These are phyloP conservation scores for Penicillium antarcticum DNA, from an alignment of 495 filamentous ascomycete species.

Conservation along the genomic window DNA sequence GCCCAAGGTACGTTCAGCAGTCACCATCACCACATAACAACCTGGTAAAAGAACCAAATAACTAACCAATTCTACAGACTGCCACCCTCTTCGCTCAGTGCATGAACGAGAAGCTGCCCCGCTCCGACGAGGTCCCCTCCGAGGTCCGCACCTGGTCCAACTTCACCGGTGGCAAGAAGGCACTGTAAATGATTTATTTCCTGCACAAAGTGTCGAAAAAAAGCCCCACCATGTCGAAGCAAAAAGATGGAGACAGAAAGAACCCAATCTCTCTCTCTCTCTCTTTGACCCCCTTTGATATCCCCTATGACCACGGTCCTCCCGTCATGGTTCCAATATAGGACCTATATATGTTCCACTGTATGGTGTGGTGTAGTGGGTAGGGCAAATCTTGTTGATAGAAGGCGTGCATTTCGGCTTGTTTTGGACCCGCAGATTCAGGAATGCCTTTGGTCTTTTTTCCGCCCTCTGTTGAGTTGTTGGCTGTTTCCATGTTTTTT, in stretches of 20 bases:
- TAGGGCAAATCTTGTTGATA: conserved; percentile 33
- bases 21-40: neutral
- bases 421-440: conserved; percentile 5
- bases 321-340: conserved; percentile 4
- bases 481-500: conserved; percentile 2
- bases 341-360: neutral
- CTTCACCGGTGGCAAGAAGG: conserved; percentile 83
- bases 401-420: conserved; percentile 23
- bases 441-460: conserved; percentile 7
- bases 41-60: neutral
- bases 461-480: conserved; percentile 1
- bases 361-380: conserved; percentile 27
- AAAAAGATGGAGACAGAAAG: neutral
- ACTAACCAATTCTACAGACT: conserved; percentile 57
- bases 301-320: conserved; percentile 2
- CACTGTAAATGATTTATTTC: conserved; percentile 54
- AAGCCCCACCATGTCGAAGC: conserved; percentile 11
- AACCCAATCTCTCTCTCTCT: neutral
- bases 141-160: conserved; percentile 94
- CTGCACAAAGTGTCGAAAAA: conserved; percentile 16
- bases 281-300: neutral
- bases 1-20: conserved; percentile 71
- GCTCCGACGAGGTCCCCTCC: conserved; percentile 72
- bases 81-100: conserved; percentile 92
- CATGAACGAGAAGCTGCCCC: conserved; percentile 92